Conservation (phyloP, 1,284 basidiomycete species). For the Rhodotorula mucilaginosa region DNA sequence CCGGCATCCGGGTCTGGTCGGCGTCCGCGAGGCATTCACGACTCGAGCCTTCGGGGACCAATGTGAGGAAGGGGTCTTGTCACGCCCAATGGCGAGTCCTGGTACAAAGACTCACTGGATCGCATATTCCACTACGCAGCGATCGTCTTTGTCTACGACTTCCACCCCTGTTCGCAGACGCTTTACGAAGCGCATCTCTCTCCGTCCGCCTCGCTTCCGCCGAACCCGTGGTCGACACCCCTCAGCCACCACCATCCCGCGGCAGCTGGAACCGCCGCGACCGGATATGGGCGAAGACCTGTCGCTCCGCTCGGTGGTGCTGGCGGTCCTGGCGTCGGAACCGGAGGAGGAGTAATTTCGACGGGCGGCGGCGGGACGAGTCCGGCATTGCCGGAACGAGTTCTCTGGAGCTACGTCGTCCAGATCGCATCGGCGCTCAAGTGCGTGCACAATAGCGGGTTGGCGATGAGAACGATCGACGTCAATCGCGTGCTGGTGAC, state of each 20-base stretch:
- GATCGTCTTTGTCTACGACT: conserved; percentile 88
- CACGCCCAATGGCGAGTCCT: not conserved
- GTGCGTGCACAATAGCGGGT: conserved; percentile 74
- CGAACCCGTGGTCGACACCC: conserved; percentile 45
- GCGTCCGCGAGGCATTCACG: conserved; percentile 90
- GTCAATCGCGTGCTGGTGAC: conserved; percentile 84
- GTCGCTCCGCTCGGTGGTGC: conserved; percentile 45
- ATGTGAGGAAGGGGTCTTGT: conserved; percentile 57
- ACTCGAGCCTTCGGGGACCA: conserved; percentile 88
- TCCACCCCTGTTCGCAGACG: conserved; percentile 80
- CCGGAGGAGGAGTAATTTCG: not conserved
- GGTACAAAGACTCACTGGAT: too few relatives aligned
- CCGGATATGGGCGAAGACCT: conserved; percentile 57
- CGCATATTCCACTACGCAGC: conserved; percentile 55
- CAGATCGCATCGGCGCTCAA: conserved; percentile 87
- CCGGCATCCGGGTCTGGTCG: conserved; percentile 81
- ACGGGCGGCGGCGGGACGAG: not conserved
- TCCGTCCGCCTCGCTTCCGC: conserved; percentile 49
- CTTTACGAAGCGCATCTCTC: conserved; percentile 67
- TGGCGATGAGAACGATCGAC: conserved; percentile 81
- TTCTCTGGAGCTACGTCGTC: conserved; percentile 89
- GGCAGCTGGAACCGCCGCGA: conserved; percentile 11
- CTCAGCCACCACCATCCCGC: conserved; percentile 12
- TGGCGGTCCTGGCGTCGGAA: conserved; percentile 35
- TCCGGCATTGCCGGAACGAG: conserved; percentile 65